Evolutionary conservation across 2,329 filamentous ascomycete species (phyloP), one percentile per base, ranked within the genome.

Genomic region (Phaeosphaeriaceae sp.): DNA sequence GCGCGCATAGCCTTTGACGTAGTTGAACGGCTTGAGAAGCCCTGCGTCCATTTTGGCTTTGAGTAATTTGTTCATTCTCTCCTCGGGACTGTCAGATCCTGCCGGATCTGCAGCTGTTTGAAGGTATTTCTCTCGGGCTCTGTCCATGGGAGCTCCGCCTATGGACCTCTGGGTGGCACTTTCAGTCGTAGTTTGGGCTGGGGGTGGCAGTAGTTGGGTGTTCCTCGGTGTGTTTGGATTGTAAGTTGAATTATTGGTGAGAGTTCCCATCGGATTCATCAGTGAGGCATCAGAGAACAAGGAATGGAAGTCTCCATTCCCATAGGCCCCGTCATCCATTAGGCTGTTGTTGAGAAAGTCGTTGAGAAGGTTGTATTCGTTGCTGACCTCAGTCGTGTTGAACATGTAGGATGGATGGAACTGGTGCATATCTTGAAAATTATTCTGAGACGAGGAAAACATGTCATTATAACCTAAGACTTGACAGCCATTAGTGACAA

Each of bases 1-100:
- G 31, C 93, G 87, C 11, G 92, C 90, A 77, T 99, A 99, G 13
- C 95, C 95, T 72, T 96, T 96, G 68, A 98, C 92, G 77, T 99
- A 99, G 80, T 98, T 98, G 84, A 99, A 99, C 1, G 95, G 95
- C 73, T 93, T 95, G 57, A 99, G 83, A 71, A 99, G 84, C 1
- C 95, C 95, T 0, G 95, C 95, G 67, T 98, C 93, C 78, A 97
- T 96, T 78, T 99, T 99, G 62, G 95, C 95, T 76, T 91, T 91
- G 56, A 99, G 86, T 7, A 99, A 87, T 68, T 95, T 92, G 72
- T 94, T 91, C 91, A 99, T 97, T 59, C 95, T 90, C 76, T 97
- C 92, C 78, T 97, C 93, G 13, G 95, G 93, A 21, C 90, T 91
- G 68, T 90, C 88, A 67, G 92, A 63, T 52, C 94, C 94, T 6